Evolutionary conservation across 352 stramenopile genomes (phyloP).

Genomic region (Peronospora tabacina): DNA sequence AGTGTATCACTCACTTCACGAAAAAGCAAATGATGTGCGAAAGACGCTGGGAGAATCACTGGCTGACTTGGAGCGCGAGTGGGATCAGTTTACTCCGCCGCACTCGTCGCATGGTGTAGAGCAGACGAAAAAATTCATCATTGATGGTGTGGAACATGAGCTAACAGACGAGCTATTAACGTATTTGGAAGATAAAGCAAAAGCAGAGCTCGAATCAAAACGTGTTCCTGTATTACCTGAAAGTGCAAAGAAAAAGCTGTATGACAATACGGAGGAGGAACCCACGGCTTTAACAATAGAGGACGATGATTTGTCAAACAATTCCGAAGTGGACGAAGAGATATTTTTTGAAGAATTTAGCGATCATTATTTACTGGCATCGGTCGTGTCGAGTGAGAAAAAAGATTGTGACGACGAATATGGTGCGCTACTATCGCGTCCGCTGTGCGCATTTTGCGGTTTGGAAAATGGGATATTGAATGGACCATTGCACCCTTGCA

Average conservation of each 20-base stretch:
- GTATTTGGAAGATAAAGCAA: constrained; percentile 57
- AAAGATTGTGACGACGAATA: constrained; percentile 1
- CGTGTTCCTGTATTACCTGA: constrained; percentile 40
- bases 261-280: constrained; percentile 13
- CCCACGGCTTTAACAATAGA: constrained; percentile 3
- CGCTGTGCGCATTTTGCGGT: constrained; percentile 44
- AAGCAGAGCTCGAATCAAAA: constrained; percentile 48
- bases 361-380: constrained; percentile 35
- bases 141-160: constrained; percentile 62
- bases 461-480: constrained; percentile 66
- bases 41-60: constrained; percentile 45
- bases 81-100: constrained; percentile 44
- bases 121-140: constrained; percentile 56
- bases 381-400: background rate
- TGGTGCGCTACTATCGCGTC: constrained; percentile 1
- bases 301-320: constrained; percentile 29
- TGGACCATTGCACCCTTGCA: constrained; percentile 37
- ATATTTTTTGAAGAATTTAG: constrained; percentile 49
- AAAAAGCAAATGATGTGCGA: constrained; percentile 50
- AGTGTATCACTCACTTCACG: constrained; percentile 55
- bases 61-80: constrained; percentile 54
- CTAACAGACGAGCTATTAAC: constrained; percentile 62
- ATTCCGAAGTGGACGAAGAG: constrained; percentile 39
- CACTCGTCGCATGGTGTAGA: constrained; percentile 43
- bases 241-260: constrained; percentile 28